Evolutionary conservation across 345 rosid species (phyloP).

Genomic region (Citrus reticulata): DNA sequence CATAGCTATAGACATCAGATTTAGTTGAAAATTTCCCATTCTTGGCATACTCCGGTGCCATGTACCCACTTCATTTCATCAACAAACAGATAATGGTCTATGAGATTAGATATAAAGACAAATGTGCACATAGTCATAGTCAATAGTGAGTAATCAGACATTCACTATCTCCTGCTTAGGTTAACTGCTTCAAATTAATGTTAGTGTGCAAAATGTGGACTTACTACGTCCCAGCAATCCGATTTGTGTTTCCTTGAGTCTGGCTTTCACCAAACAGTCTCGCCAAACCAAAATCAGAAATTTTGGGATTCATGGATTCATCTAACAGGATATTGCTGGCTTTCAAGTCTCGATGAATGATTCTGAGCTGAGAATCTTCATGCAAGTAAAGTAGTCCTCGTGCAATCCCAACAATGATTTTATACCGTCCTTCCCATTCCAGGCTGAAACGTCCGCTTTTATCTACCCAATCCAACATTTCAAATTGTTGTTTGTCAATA

Average conservation of each 20-base stretch:
- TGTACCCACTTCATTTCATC: slow-evolving; percentile 38
- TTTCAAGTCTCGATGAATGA: slow-evolving; percentile 29
- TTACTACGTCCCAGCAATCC: slow-evolving; percentile 34
- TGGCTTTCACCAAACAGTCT: slow-evolving; percentile 26
- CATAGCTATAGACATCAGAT: slow-evolving; percentile 45
- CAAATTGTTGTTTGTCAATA: neutral
- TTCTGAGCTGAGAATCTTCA: slow-evolving; percentile 27
- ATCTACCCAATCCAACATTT: slow-evolving; percentile 14
- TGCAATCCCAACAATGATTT: slow-evolving; percentile 21
- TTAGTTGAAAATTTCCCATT: slow-evolving; percentile 37
- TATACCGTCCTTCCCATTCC: slow-evolving; percentile 25
- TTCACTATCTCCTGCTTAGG: no score
- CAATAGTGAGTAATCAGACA: neutral
- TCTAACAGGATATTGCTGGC: slow-evolving; percentile 27
- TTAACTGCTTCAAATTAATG: no score
- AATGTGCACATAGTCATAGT: no score
- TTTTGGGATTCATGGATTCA: slow-evolving; percentile 30
- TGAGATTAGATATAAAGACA: neutral
- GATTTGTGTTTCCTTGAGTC: slow-evolving; percentile 21
- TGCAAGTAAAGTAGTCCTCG: slow-evolving; percentile 26
- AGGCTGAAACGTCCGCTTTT: neutral
- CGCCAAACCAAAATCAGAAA: slow-evolving; percentile 33
- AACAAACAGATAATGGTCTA: neutral
- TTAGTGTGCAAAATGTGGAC: slow-evolving; percentile 4
- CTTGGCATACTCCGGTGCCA: slow-evolving; percentile 48